phyloP scores from a whole-genome alignment of 306 rosid genomes.

The Phaseolus lunatus region DNA sequence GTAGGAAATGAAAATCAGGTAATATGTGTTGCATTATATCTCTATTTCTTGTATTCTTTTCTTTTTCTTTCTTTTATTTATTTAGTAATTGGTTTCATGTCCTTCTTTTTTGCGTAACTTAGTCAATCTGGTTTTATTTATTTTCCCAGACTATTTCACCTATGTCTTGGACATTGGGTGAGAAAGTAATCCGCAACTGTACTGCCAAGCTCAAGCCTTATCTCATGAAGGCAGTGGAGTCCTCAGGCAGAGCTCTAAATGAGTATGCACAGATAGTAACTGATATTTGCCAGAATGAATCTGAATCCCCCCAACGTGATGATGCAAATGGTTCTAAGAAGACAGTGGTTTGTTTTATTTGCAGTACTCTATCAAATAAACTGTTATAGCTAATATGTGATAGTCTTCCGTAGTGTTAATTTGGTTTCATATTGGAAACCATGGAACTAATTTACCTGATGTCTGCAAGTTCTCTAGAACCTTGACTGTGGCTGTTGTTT shows the following conservation, averaged over 20 bases:
- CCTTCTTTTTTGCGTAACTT: constrained; percentile 13
- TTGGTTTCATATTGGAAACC: constrained; percentile 36
- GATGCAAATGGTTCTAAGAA: constrained; percentile 34
- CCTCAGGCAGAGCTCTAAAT: constrained; percentile 53
- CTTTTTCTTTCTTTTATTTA: constrained; percentile 5
- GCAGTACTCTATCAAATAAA: constrained; percentile 33
- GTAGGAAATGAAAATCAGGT: constrained; percentile 73
- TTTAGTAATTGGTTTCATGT: constrained; percentile 3
- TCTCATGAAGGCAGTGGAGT: constrained; percentile 60
- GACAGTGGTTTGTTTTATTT: constrained; percentile 53
- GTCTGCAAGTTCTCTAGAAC: constrained; percentile 1
- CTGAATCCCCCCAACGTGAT: constrained; percentile 33
- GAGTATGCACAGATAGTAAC: constrained; percentile 59
- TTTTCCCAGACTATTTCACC: constrained; percentile 66
- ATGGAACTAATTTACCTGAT: constrained; percentile 13
- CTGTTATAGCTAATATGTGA: constrained; percentile 33
- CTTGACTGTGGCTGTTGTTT: constrained; percentile 10
- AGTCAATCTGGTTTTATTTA: constrained; percentile 33
- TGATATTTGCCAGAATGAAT: constrained; percentile 57
- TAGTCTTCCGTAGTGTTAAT: constrained; percentile 30
- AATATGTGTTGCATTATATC: constrained; percentile 10
- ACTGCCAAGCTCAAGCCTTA: constrained; percentile 63
- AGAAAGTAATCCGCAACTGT: constrained; percentile 68
- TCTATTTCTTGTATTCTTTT: constrained; percentile 16
- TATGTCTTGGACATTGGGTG: constrained; percentile 67